phyloP scores from a whole-genome alignment of 2,329 filamentous ascomycete genomes.

The Fusarium zealandicum region DNA sequence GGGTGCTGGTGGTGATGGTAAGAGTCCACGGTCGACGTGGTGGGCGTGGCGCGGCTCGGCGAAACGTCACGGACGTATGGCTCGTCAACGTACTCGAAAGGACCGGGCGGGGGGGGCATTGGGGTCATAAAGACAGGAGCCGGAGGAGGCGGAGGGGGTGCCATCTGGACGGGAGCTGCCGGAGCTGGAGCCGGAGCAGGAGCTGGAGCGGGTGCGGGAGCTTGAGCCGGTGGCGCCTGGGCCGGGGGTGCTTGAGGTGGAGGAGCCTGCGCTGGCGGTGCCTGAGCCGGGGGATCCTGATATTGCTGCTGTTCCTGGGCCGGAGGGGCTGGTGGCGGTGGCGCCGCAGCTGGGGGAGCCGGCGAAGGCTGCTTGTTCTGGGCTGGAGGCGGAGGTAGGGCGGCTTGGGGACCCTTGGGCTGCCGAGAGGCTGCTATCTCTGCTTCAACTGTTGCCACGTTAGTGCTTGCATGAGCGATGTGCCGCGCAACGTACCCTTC shows the following conservation, averaged over 20 bases:
- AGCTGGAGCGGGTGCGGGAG: slow-evolving; percentile 44
- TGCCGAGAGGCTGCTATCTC: slow-evolving; percentile 25
- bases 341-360: slow-evolving; percentile 48
- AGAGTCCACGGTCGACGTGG: slow-evolving; percentile 45
- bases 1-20: slow-evolving; percentile 43
- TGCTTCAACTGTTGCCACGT: slow-evolving; percentile 17
- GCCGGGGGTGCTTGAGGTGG: slow-evolving; percentile 34
- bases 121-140: slow-evolving; percentile 44
- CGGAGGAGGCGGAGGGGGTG: slow-evolving; percentile 15
- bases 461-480: neutral
- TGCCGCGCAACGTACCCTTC: slow-evolving; percentile 54
- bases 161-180: slow-evolving; percentile 3
- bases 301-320: neutral
- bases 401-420: slow-evolving; percentile 33
- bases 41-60: slow-evolving; percentile 52
- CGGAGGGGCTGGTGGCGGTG: slow-evolving; percentile 38
- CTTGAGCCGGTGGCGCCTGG: slow-evolving; percentile 40
- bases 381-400: slow-evolving; percentile 44
- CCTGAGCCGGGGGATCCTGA: slow-evolving; percentile 23
- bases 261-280: slow-evolving; percentile 43
- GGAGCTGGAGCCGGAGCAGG: too few species aligned
- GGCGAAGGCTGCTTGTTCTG: slow-evolving; percentile 44
- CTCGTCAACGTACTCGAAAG: slow-evolving; percentile 54
- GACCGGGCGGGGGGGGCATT: too few species aligned
- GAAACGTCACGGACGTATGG: slow-evolving; percentile 59